Base-by-base conservation (phyloP, 176 grass and related monocot species). In the Musa acuminata region DNA sequence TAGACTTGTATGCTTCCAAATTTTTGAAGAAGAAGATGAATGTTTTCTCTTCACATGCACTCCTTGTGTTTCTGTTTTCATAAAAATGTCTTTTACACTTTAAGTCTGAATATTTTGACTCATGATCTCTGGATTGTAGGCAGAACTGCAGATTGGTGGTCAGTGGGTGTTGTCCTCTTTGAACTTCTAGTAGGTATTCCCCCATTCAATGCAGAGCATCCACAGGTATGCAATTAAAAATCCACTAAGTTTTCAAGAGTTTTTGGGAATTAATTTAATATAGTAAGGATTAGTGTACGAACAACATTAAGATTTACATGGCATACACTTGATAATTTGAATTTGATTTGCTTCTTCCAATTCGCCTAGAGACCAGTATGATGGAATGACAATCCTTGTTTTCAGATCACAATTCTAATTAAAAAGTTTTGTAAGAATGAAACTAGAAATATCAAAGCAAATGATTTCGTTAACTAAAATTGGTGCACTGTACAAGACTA, bases 121-220 rank as follows among this genome's bases (percentile, higher is more conserved):
- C 13, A 73, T 85, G 10, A 72, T 72, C 73, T 71, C 22, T 67
- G 59, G 60, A 77, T 53, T 67, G 71, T 72, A 98, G 95, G 95
- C 65, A 88, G 81, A 55, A 85, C 88, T 79, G 90, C 88, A 55
- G 95, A 98, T 87, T 98, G 95, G 95, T 98, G 95, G 95, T 90
- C 95, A n/a, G 90, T 93, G 79, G 95, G 95, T n/a, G 76, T 98
- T 73, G 93, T 98, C 49, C 88, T 98, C 49, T 98, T 98, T 80
- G 95, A 98, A 84, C 79, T 98, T 69, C 88, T 98, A 73, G 88
- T 91, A 58, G 95, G 90, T 48, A 98, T 98, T 83, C 95, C 95
- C 11, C 95, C 95, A 21, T 98, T 98, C 76, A 98, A 98, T 71
- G 95, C 95, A 50, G 95, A 93, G 63, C 95, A 98, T 71, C 95